These are phyloP conservation scores for Sistotremastrum suecicum DNA, from an alignment of 768 basidiomycete species.

Conservation along the genomic window DNA sequence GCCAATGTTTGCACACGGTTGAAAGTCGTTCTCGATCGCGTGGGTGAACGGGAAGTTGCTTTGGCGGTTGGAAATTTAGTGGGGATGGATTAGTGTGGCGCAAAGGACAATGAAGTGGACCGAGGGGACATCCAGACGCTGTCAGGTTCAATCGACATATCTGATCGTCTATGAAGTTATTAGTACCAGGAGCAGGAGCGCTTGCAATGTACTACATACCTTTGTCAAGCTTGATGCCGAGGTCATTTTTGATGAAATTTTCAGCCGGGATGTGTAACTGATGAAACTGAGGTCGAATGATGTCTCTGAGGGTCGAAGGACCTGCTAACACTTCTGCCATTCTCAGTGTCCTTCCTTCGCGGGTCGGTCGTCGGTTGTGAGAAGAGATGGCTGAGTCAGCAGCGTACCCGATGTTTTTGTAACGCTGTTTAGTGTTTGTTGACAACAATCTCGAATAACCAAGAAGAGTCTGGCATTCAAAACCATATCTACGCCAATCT, in stretches of 20 bases:
- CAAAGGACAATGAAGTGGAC: conserved; percentile 81
- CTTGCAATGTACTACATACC: conserved; percentile 31
- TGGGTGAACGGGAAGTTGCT: conserved; percentile 68
- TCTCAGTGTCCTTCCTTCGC: too few species aligned
- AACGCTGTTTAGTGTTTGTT: too few species aligned
- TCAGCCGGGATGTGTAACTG: conserved; percentile 85
- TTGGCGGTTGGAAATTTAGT: conserved; percentile 82
- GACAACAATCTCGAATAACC: too few species aligned
- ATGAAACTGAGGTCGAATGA: conserved; percentile 84
- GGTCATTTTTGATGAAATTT: conserved; percentile 62
- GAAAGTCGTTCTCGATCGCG: conserved; percentile 70
- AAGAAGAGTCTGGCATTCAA: too few species aligned
- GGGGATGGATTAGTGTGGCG: conserved; percentile 83
- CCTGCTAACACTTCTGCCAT: conserved; percentile 14
- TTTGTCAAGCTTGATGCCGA: conserved; percentile 83
- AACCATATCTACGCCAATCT: too few species aligned
- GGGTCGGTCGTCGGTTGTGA: too few species aligned
- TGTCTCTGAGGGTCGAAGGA: conserved; percentile 29
- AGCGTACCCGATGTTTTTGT: too few species aligned
- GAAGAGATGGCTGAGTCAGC: too few species aligned
- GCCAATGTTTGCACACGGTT: conserved; percentile 98
- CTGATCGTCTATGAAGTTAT: conserved; percentile 56
- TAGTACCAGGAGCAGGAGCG: too few species aligned
- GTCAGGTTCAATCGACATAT: conserved; percentile 81
- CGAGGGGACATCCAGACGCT: conserved; percentile 77